Evolutionary conservation across 2,329 filamentous ascomycete genomes (phyloP).

Genomic region (Alternaria dauci): DNA sequence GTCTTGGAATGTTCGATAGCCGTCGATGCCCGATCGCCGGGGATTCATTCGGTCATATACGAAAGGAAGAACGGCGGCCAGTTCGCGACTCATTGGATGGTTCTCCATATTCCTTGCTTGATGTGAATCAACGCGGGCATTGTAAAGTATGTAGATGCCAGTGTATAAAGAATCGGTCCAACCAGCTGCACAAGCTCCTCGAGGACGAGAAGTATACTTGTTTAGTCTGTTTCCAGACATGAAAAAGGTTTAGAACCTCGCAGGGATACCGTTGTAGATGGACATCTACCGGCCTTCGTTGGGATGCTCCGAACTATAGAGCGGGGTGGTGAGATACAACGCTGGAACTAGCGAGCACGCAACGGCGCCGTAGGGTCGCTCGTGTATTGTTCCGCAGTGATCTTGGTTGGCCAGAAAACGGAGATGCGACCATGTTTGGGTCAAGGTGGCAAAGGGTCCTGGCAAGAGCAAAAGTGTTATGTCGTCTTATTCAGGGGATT

Average conservation of each 20-base stretch:
- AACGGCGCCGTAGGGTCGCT: not conserved
- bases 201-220: not conserved
- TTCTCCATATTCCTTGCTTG: not conserved
- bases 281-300: too few relatives aligned
- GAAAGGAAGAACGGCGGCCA: not conserved
- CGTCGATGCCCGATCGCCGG: not conserved
- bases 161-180: not conserved
- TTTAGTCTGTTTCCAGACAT: not conserved
- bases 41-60: not conserved
- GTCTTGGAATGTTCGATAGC: not conserved
- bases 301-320: not conserved
- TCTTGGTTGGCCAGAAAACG: not conserved
- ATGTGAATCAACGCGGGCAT: not conserved
- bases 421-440: not conserved
- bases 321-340: not conserved
- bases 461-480: not conserved
- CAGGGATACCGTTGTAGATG: not conserved
- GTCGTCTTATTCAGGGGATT: not conserved
- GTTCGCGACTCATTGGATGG: not conserved
- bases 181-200: not conserved
- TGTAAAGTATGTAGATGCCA: not conserved
- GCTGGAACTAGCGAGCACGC: not conserved
- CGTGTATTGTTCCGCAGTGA: not conserved
- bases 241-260: not conserved
- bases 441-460: not conserved